These are phyloP conservation scores for Rugonectria rugulosa DNA, from an alignment of 2,329 filamentous ascomycete species.

Conservation along the genomic window DNA sequence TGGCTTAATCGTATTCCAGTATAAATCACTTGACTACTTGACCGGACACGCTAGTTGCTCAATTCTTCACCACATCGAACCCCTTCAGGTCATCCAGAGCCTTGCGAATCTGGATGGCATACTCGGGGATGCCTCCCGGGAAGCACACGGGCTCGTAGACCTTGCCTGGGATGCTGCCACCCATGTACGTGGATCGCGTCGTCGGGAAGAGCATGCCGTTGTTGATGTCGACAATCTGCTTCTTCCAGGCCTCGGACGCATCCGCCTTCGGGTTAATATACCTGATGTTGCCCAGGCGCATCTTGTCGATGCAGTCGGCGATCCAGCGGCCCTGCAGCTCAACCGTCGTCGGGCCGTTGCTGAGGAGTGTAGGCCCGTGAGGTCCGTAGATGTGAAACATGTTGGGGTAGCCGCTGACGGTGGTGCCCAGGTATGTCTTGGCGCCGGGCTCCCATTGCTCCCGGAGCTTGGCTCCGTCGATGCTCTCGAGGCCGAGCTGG, in stretches of 20 bases:
- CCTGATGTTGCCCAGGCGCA: conserved; percentile 53
- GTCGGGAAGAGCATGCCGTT: conserved; percentile 57
- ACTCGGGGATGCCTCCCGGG: conserved; percentile 49
- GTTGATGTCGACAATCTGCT: conserved; percentile 55
- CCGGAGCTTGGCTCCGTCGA: conserved; percentile 46
- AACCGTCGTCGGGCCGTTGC: conserved; percentile 62
- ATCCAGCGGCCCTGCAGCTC: conserved; percentile 67
- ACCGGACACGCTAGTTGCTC: too few relatives aligned
- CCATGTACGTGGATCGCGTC: conserved; percentile 62
- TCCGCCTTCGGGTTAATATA: conserved; percentile 59
- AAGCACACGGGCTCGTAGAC: conserved; percentile 60
- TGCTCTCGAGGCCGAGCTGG: conserved; percentile 52
- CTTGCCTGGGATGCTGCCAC: conserved; percentile 62
- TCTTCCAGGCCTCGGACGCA: conserved; percentile 57
- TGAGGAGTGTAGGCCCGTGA: conserved; percentile 63
- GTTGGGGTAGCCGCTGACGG: conserved; percentile 55
- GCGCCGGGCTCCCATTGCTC: conserved; percentile 53
- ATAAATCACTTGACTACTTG: too few relatives aligned
- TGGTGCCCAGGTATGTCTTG: conserved; percentile 54
- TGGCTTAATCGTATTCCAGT: too few relatives aligned
- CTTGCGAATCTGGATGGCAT: conserved; percentile 36
- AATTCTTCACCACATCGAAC: conserved; percentile 30
- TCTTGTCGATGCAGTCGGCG: conserved; percentile 56
- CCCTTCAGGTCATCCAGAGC: conserved; percentile 31
- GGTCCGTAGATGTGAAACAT: conserved; percentile 63